phyloP scores from a whole-genome alignment of 768 basidiomycete genomes.

The Phaeotremella fagi region DNA sequence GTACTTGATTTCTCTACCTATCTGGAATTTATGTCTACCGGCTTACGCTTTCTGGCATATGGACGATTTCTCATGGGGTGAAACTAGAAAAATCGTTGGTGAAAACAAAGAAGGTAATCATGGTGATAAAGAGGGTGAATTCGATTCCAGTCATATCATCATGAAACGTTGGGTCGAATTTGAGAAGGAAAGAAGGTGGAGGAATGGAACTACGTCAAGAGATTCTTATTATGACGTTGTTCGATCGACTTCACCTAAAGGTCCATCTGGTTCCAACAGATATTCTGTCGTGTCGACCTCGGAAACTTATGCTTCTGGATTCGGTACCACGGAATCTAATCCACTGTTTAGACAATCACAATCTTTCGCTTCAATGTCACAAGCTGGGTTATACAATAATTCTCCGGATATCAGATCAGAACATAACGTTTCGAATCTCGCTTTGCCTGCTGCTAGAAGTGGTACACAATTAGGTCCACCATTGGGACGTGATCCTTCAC shows the following conservation, averaged over 20 bases:
- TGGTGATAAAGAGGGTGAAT: conserved; percentile 94
- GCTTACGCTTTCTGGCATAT: conserved; percentile 99
- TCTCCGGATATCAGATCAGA: conserved; percentile 69
- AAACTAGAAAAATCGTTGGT: conserved; percentile 76
- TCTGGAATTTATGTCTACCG: conserved; percentile 96
- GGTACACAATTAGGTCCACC: conserved; percentile 44
- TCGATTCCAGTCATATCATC: conserved; percentile 91
- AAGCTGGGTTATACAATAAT: conserved; percentile 54
- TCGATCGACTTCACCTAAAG: conserved; percentile 53
- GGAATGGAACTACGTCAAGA: conserved; percentile 73
- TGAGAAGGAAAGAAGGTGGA: conserved; percentile 91
- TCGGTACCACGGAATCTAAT: conserved; percentile 30
- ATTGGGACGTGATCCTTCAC: conserved; percentile 43
- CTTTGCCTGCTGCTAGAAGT: conserved; percentile 32
- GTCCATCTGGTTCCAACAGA: conserved; percentile 56
- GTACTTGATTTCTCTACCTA: conserved; percentile 83
- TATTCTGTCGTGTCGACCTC: conserved; percentile 75
- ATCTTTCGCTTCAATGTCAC: conserved; percentile 38
- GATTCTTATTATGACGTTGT: conserved; percentile 65
- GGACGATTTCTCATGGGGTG: conserved; percentile 78
- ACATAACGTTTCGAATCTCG: conserved; percentile 55
- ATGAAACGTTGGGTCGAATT: conserved; percentile 99
- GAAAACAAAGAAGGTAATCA: conserved; percentile 63
- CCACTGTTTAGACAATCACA: conserved; percentile 39
- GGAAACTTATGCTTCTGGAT: conserved; percentile 56